These are phyloP conservation scores for Ceratobasidium sp. DNA, from an alignment of 1,284 basidiomycete genomes.

Conservation along the genomic window DNA sequence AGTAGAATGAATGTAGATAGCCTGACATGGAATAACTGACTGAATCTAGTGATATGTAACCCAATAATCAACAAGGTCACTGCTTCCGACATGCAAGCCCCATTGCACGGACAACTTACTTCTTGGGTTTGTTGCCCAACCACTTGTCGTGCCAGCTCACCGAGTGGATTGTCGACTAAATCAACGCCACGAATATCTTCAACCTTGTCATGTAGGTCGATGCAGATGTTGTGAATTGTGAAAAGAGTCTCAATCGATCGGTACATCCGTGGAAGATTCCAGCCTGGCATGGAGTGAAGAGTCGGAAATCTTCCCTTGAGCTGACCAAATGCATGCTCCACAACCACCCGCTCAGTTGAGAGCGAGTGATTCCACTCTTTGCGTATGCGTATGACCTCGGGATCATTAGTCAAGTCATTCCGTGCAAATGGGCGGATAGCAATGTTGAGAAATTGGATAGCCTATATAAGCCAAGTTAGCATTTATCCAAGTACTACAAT, in stretches of 20 bases:
- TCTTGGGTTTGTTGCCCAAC: too few species aligned
- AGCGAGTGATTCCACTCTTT: conserved; percentile 52
- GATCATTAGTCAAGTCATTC: conserved; percentile 48
- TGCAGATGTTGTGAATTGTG: conserved; percentile 53
- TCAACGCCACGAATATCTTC: conserved; percentile 14
- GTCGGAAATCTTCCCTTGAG: conserved; percentile 55
- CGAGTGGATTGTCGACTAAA: neutral
- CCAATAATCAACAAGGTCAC: conserved; percentile 19
- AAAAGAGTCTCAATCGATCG: conserved; percentile 53
- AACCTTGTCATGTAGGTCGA: neutral
- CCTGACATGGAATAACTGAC: too few species aligned
- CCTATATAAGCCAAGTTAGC: conserved; percentile 47
- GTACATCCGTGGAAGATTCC: conserved; percentile 52
- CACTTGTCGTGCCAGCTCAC: too few species aligned
- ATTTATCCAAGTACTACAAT: too few species aligned
- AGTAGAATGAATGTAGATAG: neutral
- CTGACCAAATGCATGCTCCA: conserved; percentile 55
- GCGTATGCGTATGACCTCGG: conserved; percentile 24
- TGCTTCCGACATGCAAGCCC: neutral
- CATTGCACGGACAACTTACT: neutral
- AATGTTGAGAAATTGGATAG: conserved; percentile 52
- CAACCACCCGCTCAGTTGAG: conserved; percentile 51
- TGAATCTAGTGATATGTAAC: neutral
- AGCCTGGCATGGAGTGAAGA: conserved; percentile 51
- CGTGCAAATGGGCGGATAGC: conserved; percentile 53